Evolutionary conservation across 2,329 filamentous ascomycete species (phyloP).

Genomic region (Talaromyces amestolkiae): DNA sequence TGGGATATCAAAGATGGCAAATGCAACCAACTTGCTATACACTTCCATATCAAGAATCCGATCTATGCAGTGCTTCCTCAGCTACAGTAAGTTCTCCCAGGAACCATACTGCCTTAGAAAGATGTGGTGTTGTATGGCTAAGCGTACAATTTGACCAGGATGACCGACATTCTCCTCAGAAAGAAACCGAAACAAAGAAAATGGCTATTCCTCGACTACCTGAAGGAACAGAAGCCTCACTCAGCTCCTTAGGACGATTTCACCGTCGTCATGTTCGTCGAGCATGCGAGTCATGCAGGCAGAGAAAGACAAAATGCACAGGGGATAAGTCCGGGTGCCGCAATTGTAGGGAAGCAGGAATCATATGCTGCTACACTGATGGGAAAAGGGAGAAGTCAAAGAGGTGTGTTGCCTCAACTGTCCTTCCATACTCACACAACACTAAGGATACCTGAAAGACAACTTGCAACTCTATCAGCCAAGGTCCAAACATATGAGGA

Average conservation of each 20-base stretch:
- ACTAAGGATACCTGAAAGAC: slow-evolving; percentile 27
- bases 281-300: slow-evolving; percentile 47
- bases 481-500: slow-evolving; percentile 44
- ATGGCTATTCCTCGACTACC: slow-evolving; percentile 39
- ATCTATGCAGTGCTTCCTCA: slow-evolving; percentile 30
- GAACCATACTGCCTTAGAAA: background rate
- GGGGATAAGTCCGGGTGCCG: slow-evolving; percentile 45
- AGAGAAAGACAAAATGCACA: slow-evolving; percentile 48
- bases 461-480: slow-evolving; percentile 41
- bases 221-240: slow-evolving; percentile 34
- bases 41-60: slow-evolving; percentile 32
- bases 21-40: slow-evolving; percentile 34
- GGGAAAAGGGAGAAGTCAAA: slow-evolving; percentile 47
- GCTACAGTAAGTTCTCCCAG: slow-evolving; percentile 27
- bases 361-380: slow-evolving; percentile 46
- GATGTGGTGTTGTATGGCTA: background rate
- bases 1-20: slow-evolving; percentile 31
- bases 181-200: slow-evolving; percentile 31
- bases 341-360: slow-evolving; percentile 45
- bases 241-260: slow-evolving; percentile 34
- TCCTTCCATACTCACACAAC: background rate
- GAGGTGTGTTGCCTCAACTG: slow-evolving; percentile 30
- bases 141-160: slow-evolving; percentile 25
- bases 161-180: slow-evolving; percentile 23
- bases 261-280: slow-evolving; percentile 39